phyloP scores from a whole-genome alignment of 2,329 filamentous ascomycete species.

The Diplodia intermedia region DNA sequence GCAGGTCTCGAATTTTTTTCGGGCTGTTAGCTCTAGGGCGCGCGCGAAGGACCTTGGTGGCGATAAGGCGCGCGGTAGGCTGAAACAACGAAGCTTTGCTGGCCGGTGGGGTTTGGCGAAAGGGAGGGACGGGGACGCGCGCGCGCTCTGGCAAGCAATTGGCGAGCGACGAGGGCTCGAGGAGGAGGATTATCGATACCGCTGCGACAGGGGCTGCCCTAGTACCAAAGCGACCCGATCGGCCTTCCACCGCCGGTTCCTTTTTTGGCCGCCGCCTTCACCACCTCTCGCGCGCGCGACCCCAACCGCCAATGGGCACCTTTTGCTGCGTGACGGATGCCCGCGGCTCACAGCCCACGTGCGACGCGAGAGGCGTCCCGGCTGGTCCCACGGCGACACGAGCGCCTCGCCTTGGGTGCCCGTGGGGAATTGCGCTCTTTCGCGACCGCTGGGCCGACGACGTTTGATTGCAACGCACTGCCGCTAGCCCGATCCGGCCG shows the following conservation, averaged over 20 bases:
- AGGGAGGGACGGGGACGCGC: conserved; percentile 12
- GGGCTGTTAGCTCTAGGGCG: background rate
- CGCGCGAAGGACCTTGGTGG: conserved; percentile 9
- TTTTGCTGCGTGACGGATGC: conserved; percentile 12
- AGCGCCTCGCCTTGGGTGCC: background rate
- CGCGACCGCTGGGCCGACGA: background rate
- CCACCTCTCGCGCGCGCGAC: background rate
- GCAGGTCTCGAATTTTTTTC: conserved; percentile 3
- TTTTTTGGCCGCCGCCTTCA: background rate
- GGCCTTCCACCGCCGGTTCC: conserved; percentile 7
- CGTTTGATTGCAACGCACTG: conserved; percentile 19
- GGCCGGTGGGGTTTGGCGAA: conserved; percentile 27
- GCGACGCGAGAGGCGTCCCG: conserved; percentile 9
- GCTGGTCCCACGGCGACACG: conserved; percentile 24
- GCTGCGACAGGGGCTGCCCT: conserved; percentile 18
- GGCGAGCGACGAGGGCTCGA: conserved; percentile 23
- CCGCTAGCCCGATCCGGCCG: conserved; percentile 17
- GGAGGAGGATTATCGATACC: conserved; percentile 23
- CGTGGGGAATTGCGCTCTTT: too few relatives aligned
- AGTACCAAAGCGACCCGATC: background rate
- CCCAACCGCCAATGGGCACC: background rate
- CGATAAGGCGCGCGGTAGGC: conserved; percentile 23
- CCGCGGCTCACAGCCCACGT: conserved; percentile 21
- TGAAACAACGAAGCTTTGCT: conserved; percentile 23
- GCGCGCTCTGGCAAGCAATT: conserved; percentile 28